These are phyloP conservation scores for Hippophae tibetana DNA, from an alignment of 306 rosid genomes.

Conservation along the genomic window DNA sequence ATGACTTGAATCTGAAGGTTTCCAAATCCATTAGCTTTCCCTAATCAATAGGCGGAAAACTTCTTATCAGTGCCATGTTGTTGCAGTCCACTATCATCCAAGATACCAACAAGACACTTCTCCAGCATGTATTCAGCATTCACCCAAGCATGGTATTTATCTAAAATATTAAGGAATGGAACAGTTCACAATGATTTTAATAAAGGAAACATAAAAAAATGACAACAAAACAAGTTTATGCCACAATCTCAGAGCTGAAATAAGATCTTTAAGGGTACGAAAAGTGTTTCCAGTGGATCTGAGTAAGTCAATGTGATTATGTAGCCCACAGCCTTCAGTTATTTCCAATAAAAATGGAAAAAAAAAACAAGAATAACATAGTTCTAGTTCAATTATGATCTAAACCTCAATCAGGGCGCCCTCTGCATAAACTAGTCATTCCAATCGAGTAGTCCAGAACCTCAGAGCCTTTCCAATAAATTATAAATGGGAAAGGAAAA, in stretches of 20 bases:
- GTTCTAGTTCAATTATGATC: neutral
- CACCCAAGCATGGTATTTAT: constrained; percentile 96
- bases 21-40: neutral
- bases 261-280: neutral
- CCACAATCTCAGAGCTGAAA: neutral
- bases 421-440: neutral
- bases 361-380: neutral
- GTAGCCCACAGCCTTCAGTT: too few relatives aligned
- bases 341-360: neutral
- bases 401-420: neutral
- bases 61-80: neutral
- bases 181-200: neutral
- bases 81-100: constrained; percentile 36
- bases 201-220: neutral
- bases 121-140: constrained; percentile 77
- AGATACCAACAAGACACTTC: constrained; percentile 75
- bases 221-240: neutral
- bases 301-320: too few relatives aligned
- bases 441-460: neutral
- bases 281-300: too few relatives aligned
- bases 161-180: constrained; percentile 46
- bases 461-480: too few relatives aligned
- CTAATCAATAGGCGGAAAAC: neutral
- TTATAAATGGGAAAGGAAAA: too few relatives aligned
- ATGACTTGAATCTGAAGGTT: neutral